Evolutionary conservation across 2,329 filamentous ascomycete genomes (phyloP).

Genomic region (Penicillium sp.): DNA sequence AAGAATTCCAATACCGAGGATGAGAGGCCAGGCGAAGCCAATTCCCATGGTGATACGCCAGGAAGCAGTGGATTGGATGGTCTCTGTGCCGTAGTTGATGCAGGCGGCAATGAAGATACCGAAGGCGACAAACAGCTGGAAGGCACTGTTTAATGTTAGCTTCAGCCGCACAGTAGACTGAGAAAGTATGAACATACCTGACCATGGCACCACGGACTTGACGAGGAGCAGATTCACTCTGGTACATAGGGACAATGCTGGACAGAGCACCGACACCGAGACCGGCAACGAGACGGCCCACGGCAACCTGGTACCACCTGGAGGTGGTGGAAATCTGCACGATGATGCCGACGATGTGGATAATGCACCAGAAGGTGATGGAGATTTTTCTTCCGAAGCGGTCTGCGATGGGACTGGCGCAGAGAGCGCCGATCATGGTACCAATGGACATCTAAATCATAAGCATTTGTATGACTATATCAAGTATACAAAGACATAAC

Average conservation of each 20-base stretch:
- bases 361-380: constrained; percentile 42
- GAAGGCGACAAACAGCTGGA: constrained; percentile 49
- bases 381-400: constrained; percentile 43
- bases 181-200: constrained; percentile 18
- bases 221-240: constrained; percentile 44
- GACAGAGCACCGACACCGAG: constrained; percentile 47
- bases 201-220: constrained; percentile 48
- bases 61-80: constrained; percentile 39
- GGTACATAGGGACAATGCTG: constrained; percentile 47
- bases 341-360: constrained; percentile 45
- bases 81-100: constrained; percentile 46
- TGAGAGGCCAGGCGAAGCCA: constrained; percentile 54
- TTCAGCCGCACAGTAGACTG: background rate
- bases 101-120: constrained; percentile 48
- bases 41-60: constrained; percentile 54
- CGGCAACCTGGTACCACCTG: constrained; percentile 43
- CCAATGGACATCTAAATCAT: constrained; percentile 38
- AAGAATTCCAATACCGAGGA: constrained; percentile 53
- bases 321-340: constrained; percentile 42
- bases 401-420: constrained; percentile 44
- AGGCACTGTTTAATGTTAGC: constrained; percentile 29
- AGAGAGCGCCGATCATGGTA: constrained; percentile 40
- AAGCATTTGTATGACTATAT: background rate
- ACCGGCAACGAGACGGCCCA: constrained; percentile 46
- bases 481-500: constrained; percentile 12